These are phyloP conservation scores for Lichtheimia ornata DNA, from an alignment of 371 early-diverging fungal genomes.

Conservation along the genomic window DNA sequence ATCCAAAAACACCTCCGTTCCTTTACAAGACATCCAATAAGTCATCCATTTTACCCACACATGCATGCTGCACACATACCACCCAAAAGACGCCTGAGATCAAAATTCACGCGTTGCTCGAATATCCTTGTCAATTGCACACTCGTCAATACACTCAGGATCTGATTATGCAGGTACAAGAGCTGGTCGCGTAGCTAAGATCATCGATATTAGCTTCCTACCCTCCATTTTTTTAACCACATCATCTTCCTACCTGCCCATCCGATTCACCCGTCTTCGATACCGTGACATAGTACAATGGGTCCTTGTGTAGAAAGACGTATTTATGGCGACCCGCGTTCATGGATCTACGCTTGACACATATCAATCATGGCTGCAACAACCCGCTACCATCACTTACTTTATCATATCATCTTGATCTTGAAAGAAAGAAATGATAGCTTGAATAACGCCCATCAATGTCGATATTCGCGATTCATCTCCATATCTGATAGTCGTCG, in stretches of 20 bases:
- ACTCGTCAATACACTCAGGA: constrained; percentile 83
- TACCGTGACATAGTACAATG: constrained; percentile 85
- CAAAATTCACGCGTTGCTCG: constrained; percentile 86
- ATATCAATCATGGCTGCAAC: background rate
- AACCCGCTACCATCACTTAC: constrained; percentile 30
- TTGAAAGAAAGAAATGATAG: constrained; percentile 84
- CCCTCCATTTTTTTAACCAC: background rate
- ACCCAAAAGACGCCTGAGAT: constrained; percentile 50
- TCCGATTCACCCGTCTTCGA: constrained; percentile 83
- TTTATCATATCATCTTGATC: constrained; percentile 78
- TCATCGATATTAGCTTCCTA: background rate
- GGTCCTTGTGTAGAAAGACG: constrained; percentile 81
- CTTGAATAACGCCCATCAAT: constrained; percentile 91
- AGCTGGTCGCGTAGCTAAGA: constrained; percentile 80
- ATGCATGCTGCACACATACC: background rate
- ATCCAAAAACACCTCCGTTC: constrained; percentile 86
- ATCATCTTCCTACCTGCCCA: constrained; percentile 52
- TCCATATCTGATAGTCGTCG: constrained; percentile 64
- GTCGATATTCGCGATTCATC: constrained; percentile 87
- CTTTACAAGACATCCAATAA: constrained; percentile 25
- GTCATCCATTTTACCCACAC: background rate
- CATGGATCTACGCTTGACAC: constrained; percentile 56
- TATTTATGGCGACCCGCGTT: constrained; percentile 77
- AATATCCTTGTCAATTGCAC: constrained; percentile 86
- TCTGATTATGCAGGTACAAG: constrained; percentile 79